Percentiles rank a stretch among this genome's conserved stretches.
These are phyloP conservation scores for Capronia americana DNA, from an alignment of 2,329 filamentous ascomycete genomes.

Conservation along the genomic window DNA sequence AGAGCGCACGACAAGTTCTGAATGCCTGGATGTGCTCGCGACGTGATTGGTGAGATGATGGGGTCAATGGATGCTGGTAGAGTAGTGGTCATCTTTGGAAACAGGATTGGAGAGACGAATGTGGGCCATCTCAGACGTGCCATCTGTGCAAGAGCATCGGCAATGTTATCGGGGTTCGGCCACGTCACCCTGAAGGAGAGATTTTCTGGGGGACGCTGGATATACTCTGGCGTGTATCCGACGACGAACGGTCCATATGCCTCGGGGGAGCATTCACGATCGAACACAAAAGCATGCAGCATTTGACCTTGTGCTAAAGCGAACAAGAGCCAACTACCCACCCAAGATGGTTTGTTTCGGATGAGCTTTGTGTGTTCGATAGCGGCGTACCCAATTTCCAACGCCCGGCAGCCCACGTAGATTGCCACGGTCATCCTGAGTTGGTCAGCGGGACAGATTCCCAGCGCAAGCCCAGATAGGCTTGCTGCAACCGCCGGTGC, in stretches of 20 bases:
- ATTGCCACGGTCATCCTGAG: constrained; percentile 81
- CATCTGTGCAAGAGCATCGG: constrained; percentile 82
- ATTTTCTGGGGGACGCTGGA: constrained; percentile 72
- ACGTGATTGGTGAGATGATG: constrained; percentile 76
- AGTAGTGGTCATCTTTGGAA: constrained; percentile 69
- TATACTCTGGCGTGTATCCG: constrained; percentile 76
- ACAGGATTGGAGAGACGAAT: constrained; percentile 85
- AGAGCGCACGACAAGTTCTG: constrained; percentile 81
- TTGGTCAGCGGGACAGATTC: constrained; percentile 73
- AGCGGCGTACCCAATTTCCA: constrained; percentile 87
- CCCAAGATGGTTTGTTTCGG: constrained; percentile 77
- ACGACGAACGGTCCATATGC: constrained; percentile 71
- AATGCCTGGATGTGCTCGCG: constrained; percentile 85
- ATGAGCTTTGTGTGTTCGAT: constrained; percentile 75
- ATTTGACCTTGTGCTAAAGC: constrained; percentile 78
- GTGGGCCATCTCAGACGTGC: constrained; percentile 83
- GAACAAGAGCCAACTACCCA: constrained; percentile 82
- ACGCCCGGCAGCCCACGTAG: constrained; percentile 77
- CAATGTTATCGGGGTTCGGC: constrained; percentile 76
- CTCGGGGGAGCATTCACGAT: constrained; percentile 73
- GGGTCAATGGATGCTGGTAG: constrained; percentile 69
- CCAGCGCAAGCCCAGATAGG: constrained; percentile 81
- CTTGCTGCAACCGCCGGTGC: constrained; percentile 91
- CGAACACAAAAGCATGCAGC: constrained; percentile 76
- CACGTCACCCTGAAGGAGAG: constrained; percentile 72